Evolutionary conservation across 768 basidiomycete species (phyloP).

Genomic region (Phallus indusiatus): DNA sequence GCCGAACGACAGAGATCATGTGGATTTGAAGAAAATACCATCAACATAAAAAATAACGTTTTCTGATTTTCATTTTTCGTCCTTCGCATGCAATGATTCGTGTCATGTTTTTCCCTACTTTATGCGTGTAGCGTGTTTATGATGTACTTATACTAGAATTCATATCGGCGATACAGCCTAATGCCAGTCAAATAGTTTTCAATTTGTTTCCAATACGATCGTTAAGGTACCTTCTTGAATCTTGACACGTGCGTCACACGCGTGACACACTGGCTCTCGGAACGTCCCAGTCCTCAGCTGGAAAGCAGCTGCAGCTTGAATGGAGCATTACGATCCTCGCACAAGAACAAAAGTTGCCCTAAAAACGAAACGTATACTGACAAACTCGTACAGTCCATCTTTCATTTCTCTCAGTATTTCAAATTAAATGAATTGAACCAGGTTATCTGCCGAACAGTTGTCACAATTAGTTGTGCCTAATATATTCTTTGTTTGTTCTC

Average conservation of each 20-base stretch:
- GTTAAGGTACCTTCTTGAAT: background rate
- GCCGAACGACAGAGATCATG: background rate
- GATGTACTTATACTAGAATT: background rate
- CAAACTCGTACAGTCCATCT: slow-evolving; percentile 12
- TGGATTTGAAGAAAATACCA: background rate
- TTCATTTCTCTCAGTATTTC: background rate
- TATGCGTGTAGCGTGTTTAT: background rate
- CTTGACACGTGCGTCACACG: background rate
- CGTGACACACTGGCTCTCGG: background rate
- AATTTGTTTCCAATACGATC: background rate
- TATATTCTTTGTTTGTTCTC: slow-evolving; percentile 49
- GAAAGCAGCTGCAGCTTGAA: background rate
- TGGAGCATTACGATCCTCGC: slow-evolving; percentile 20
- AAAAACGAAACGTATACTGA: slow-evolving; percentile 17
- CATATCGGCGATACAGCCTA: no score
- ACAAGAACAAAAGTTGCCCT: slow-evolving; percentile 28
- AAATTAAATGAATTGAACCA: slow-evolving; percentile 18
- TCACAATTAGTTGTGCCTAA: slow-evolving; percentile 53
- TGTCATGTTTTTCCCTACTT: background rate
- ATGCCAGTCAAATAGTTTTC: background rate
- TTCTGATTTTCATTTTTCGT: background rate
- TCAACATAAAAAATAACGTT: background rate
- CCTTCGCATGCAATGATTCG: background rate
- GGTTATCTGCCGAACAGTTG: slow-evolving; percentile 43
- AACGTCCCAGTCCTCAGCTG: background rate